Percentiles rank a stretch among this genome's conserved stretches.
Evolutionary conservation across 1,284 basidiomycete genomes (phyloP).

Genomic region (Leucoagaricus sp.): DNA sequence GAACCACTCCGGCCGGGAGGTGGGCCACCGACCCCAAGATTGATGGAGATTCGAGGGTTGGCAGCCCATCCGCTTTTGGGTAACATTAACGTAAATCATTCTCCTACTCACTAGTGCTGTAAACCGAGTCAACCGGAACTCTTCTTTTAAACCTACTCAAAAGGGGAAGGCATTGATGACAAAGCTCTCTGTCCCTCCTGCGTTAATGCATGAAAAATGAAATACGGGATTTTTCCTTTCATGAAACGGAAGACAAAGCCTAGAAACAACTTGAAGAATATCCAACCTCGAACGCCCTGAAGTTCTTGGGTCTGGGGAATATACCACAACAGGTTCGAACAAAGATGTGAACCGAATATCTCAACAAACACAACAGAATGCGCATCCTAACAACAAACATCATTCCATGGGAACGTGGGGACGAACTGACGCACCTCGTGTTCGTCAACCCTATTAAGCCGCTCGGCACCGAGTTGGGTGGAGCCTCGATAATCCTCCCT

Average conservation of each 20-base stretch:
- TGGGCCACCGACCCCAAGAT: conserved; percentile 7
- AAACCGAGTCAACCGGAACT: conserved; percentile 10
- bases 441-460: conserved; percentile 4
- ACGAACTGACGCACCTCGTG: conserved; percentile 11
- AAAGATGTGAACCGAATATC: conserved; percentile 8
- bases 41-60: conserved; percentile 8
- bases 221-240: not conserved
- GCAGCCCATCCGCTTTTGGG: conserved; percentile 7
- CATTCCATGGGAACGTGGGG: conserved; percentile 14
- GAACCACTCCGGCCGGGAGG: conserved; percentile 9
- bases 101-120: not conserved
- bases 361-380: conserved; percentile 10
- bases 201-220: not conserved
- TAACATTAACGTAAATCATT: conserved; percentile 11
- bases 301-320: not conserved
- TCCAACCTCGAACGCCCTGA: too few species aligned
- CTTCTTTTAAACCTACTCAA: conserved; percentile 5
- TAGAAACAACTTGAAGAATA: not conserved
- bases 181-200: not conserved
- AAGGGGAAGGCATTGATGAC: not conserved
- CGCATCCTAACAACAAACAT: conserved; percentile 11
- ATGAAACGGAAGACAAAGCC: not conserved
- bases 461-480: conserved; percentile 12
- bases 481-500: conserved; percentile 3
- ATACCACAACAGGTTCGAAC: not conserved